Evolutionary conservation across 2,329 filamentous ascomycete genomes (phyloP), one percentile per base, ranked within the genome.

Genomic region (Sporothrix schenckii): DNA sequence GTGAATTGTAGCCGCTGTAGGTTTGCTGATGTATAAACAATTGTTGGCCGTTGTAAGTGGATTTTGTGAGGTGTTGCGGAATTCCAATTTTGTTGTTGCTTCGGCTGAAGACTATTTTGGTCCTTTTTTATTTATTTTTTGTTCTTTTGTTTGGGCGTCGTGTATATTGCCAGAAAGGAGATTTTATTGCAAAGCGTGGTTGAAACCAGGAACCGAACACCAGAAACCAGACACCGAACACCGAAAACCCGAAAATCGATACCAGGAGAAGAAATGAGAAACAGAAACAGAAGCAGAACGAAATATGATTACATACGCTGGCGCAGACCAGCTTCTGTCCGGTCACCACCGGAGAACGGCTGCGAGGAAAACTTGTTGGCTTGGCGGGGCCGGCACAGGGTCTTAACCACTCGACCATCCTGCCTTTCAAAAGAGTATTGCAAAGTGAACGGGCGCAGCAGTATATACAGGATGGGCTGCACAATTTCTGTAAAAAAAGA

Each of bases 381-480:
- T 19, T 63, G 58, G 58, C 58, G 21, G 39, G 58, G 34, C 34
- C 58, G 58, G 39, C 16, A 21, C 14, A 47, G 21, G 5, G 21
- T 21, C 39, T 63, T 47, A 16, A 44, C 58, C 39, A 47, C 58
- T 27, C 41, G 58, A 63, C 58, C 41, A 63, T 39, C 58, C 58
- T 63, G 58, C 58, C 58, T 63, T 61, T 61, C 21, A 44, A 63
- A 13, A 30, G 52, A 63, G 58, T 61, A 61, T 63, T 63, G 58
- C n/a, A 44, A 47, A 63, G 39, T 13, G 39, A 14, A 63, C 21
- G 11, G n/a, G 16, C 27, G 39, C 19, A 4, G 39, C 41, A 6
- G n/a, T 27, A 44, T 63, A 61, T 63, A 63, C 27, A 61, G n/a
- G 58, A 39, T 19, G 13, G 58, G 4, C 34, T 24, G 9, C 34